phyloP scores from a whole-genome alignment of 208 protist genomes.

The Crithidia sp. region DNA sequence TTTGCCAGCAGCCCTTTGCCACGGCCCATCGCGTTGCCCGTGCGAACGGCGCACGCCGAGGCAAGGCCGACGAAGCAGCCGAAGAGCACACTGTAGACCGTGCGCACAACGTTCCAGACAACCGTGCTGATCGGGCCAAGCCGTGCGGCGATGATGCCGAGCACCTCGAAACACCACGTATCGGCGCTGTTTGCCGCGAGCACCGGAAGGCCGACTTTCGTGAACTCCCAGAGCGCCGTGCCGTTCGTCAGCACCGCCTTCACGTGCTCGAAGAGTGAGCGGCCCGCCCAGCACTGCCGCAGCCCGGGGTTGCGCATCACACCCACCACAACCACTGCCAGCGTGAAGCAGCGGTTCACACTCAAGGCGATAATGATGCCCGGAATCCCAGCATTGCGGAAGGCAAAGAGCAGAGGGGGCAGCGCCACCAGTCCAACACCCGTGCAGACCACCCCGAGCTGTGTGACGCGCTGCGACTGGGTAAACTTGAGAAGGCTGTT shows the following conservation, averaged over 20 bases:
- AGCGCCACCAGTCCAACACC: conserved; percentile 19
- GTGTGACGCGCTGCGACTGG: conserved; percentile 40
- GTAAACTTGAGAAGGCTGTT: conserved; percentile 48
- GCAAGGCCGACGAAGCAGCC: conserved; percentile 27
- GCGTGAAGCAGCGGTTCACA: conserved; percentile 28
- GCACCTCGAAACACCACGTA: conserved; percentile 44
- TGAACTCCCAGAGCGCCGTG: conserved; percentile 21
- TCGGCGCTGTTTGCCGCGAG: conserved; percentile 38
- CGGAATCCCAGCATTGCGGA: conserved; percentile 12
- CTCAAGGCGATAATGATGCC: conserved; percentile 37
- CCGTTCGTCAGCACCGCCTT: conserved; percentile 19
- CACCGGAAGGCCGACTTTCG: conserved; percentile 27
- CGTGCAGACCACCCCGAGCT: conserved; percentile 34
- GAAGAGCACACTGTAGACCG: conserved; percentile 40
- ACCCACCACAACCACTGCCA: neutral
- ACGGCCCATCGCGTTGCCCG: conserved; percentile 37
- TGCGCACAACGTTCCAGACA: conserved; percentile 33
- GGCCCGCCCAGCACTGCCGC: conserved; percentile 24
- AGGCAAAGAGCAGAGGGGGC: conserved; percentile 25
- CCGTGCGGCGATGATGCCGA: conserved; percentile 28
- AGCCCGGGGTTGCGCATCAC: conserved; percentile 24
- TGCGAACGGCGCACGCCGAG: conserved; percentile 26
- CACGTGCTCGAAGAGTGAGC: conserved; percentile 18
- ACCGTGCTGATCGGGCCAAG: conserved; percentile 26
- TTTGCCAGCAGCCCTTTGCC: conserved; percentile 32